A percentile compares a stretch with the other conserved stretches of the same genome.
Evolutionary conservation across 78 protist genomes (phyloP).

Genomic region (Polysphondylium violaceum): DNA sequence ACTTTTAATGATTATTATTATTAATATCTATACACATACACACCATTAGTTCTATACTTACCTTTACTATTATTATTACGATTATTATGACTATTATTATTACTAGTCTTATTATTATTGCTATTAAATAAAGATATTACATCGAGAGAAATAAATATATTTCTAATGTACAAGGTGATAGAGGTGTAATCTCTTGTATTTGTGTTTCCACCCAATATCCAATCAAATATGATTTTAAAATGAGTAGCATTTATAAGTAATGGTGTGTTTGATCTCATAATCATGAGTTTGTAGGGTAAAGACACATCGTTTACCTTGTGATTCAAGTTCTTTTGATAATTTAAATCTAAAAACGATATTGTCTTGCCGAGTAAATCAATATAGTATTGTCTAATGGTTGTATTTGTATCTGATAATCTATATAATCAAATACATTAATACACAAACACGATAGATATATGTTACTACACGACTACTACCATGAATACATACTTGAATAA

Average conservation of each 20-base stretch:
- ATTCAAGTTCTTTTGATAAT: slow-evolving; percentile 38
- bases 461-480: not conserved
- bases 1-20: slow-evolving; percentile 10
- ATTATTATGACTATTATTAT: not conserved
- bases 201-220: not conserved
- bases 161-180: no score
- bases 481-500: slow-evolving; percentile 43
- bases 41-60: no score
- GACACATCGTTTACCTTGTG: slow-evolving; percentile 50
- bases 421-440: not conserved
- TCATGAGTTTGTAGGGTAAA: slow-evolving; percentile 36
- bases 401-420: slow-evolving; percentile 54
- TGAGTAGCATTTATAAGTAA: not conserved
- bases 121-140: no score
- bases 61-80: not conserved
- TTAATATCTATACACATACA: no score
- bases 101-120: no score
- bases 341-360: slow-evolving; percentile 20
- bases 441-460: not conserved
- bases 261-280: slow-evolving; percentile 1
- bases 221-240: slow-evolving; percentile 56
- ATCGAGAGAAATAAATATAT: no score
- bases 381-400: slow-evolving; percentile 12
- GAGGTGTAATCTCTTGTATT: not conserved
- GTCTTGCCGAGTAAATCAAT: slow-evolving; percentile 25